phyloP scores from a whole-genome alignment of 495 filamentous ascomycete species.

The Aspergillus saccharolyticus region DNA sequence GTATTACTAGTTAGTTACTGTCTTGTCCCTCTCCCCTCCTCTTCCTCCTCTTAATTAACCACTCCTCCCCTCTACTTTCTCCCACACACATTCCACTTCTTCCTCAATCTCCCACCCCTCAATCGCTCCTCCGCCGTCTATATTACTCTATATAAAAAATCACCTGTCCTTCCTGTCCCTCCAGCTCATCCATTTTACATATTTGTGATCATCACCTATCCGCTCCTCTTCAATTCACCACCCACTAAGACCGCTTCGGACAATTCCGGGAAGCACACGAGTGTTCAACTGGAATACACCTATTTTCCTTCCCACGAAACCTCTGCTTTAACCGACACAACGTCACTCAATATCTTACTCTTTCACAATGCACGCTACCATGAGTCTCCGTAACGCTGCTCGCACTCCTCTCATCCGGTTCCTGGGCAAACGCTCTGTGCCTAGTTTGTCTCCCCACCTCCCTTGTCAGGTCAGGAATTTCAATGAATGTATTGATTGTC shows the following conservation, averaged over 20 bases:
- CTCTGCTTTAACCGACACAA: slow-evolving; percentile 13
- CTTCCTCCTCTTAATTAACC: slow-evolving; percentile 21
- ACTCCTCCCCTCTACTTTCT: slow-evolving; percentile 15
- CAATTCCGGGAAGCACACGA: slow-evolving; percentile 26
- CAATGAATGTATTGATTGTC: neutral
- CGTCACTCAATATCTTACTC: slow-evolving; percentile 3
- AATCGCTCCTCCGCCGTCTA: neutral
- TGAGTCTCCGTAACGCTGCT: slow-evolving; percentile 60
- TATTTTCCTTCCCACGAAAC: slow-evolving; percentile 17
- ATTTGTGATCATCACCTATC: neutral
- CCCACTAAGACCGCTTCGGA: slow-evolving; percentile 27
- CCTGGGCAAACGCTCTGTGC: slow-evolving; percentile 77
- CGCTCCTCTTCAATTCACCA: slow-evolving; percentile 1
- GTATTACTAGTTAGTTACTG: too few species aligned
- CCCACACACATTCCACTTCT: slow-evolving; percentile 11
- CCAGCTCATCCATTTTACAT: neutral
- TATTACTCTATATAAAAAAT: too few species aligned
- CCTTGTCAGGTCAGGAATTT: neutral
- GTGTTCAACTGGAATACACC: slow-evolving; percentile 17
- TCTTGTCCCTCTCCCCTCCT: slow-evolving; percentile 7
- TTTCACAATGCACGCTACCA: slow-evolving; percentile 60
- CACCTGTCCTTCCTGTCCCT: too few species aligned
- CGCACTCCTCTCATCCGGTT: slow-evolving; percentile 86
- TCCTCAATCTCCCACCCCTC: slow-evolving; percentile 7
- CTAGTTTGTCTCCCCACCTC: slow-evolving; percentile 53